Evolutionary conservation across 345 rosid species (phyloP), one percentile per base, ranked within the genome.

Genomic region (Barbarea vulgaris): DNA sequence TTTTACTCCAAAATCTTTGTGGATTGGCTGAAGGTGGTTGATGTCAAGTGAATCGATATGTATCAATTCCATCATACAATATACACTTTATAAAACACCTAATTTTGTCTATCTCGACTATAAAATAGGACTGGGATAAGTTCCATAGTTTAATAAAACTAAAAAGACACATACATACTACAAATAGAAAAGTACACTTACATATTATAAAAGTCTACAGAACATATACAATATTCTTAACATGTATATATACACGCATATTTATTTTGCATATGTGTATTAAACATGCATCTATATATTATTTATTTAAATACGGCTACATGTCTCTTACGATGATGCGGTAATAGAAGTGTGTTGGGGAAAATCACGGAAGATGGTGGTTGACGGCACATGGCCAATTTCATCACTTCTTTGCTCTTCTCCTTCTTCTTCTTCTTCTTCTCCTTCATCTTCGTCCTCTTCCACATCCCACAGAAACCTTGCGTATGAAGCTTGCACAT

Each of bases 401-500:
- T 69, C 64, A 17, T 69, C 64, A 76, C 58, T 69, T 9, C 0
- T 21, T 8, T 34, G 44, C 17, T 75, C 70, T 22, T 60, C 13
- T 25, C 67, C 81, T 24, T 60, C 71, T 2, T 62, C 81, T 25
- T 64, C 71, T 3, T 62, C 52, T 17, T 75, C 64, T 37, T 71
- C 83, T 42, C 74, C 80, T 52, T 75, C 84, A 0, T 84, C 80
- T 28, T 83, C 85, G 21, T 76, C 85, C 3, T 89, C 91, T 19
- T 87, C 91, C 39, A 69, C 81, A 73, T 88, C 96, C 95, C 93
- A 87, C 7, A 88, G 77, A 73, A 90, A 88, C 59, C 58, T 84
- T 27, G 96, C 96, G 79, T 88, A 90, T 64, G 98, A 87, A 59
- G 89, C 91, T 52, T 80, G 83, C 59, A 88, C 84, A 73, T 80